phyloP scores from a whole-genome alignment of 2,329 filamentous ascomycete species.

The Aureobasidium sp. region DNA sequence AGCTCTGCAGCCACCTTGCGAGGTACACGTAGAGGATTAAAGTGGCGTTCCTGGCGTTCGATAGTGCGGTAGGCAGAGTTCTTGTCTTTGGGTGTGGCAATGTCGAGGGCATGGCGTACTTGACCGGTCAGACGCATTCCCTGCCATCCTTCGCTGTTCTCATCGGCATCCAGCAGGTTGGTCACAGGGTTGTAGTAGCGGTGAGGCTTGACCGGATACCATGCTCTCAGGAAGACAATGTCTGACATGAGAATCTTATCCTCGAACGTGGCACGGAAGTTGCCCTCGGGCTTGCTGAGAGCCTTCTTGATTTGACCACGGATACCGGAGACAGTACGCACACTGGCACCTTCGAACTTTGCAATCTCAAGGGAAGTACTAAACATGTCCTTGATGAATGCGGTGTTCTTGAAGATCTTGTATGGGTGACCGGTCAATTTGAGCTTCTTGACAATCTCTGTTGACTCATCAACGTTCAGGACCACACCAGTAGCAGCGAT shows the following conservation, averaged over 20 bases:
- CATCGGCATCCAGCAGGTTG: conserved; percentile 64
- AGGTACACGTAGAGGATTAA: conserved; percentile 63
- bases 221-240: conserved; percentile 90
- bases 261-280: conserved; percentile 95
- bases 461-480: conserved; percentile 86
- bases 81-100: conserved; percentile 70
- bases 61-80: conserved; percentile 76
- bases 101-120: conserved; percentile 67
- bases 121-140: conserved; percentile 92
- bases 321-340: conserved; percentile 93
- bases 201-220: conserved; percentile 93
- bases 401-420: conserved; percentile 99
- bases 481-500: conserved; percentile 93
- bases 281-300: conserved; percentile 84
- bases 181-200: conserved; percentile 96
- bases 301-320: conserved; percentile 96
- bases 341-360: conserved; percentile 93
- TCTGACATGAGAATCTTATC: conserved; percentile 97
- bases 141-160: conserved; percentile 55
- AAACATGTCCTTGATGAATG: conserved; percentile 99
- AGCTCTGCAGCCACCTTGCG: conserved; percentile 72
- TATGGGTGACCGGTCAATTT: conserved; percentile 90
- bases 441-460: conserved; percentile 98
- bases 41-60: conserved; percentile 44
- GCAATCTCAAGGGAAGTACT: conserved; percentile 85